Conservation (phyloP, 306 rosid genomes). For the Malus fusca region DNA sequence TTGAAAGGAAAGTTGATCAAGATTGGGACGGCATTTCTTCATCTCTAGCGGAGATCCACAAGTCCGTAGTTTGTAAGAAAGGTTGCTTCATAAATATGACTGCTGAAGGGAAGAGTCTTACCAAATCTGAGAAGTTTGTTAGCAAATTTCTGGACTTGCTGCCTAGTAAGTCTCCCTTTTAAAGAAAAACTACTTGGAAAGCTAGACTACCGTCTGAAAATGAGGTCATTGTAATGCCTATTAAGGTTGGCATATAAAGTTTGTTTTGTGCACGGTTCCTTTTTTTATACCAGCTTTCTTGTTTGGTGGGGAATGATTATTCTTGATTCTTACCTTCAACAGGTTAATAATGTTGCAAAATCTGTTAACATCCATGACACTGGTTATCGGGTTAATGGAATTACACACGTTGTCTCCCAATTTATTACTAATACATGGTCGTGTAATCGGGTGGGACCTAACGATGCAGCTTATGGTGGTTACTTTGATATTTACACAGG, state of each 20-base stretch:
- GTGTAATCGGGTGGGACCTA: constrained; percentile 89
- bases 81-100: constrained; percentile 79
- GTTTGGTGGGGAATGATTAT: constrained; percentile 9
- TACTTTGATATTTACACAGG: constrained; percentile 95
- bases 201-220: constrained; percentile 51
- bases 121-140: constrained; percentile 42
- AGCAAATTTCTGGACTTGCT: constrained; percentile 70
- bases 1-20: constrained; percentile 81
- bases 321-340: neutral
- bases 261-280: constrained; percentile 8
- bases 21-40: constrained; percentile 77
- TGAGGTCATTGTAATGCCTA: constrained; percentile 87
- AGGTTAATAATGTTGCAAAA: constrained; percentile 93
- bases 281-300: neutral
- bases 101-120: constrained; percentile 63
- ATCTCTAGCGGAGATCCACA: constrained; percentile 88
- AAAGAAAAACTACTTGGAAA: constrained; percentile 41
- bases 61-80: constrained; percentile 57
- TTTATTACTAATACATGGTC: constrained; percentile 84
- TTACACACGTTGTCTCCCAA: constrained; percentile 86
- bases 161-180: constrained; percentile 52
- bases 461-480: constrained; percentile 98
- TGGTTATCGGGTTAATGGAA: constrained; percentile 80
- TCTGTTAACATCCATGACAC: constrained; percentile 72
- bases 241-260: constrained; percentile 49